Evolutionary conservation across 2,329 filamentous ascomycete species (phyloP).

Genomic region (Bipolaris victoriae): DNA sequence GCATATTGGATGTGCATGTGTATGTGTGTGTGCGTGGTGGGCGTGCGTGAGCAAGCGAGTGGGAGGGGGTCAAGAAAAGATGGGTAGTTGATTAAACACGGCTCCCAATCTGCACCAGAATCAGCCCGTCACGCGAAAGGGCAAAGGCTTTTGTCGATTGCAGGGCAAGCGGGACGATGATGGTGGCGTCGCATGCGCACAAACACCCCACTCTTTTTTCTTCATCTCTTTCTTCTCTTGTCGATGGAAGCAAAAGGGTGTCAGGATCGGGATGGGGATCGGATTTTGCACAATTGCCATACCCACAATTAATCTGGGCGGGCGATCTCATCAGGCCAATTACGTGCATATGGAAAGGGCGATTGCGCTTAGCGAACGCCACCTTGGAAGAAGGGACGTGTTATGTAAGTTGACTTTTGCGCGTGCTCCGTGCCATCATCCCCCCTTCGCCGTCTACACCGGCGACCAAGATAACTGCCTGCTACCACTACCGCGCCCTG

Average conservation of each 20-base stretch:
- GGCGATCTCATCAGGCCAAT: constrained; percentile 2
- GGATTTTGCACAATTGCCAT: constrained; percentile 8
- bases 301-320: constrained; percentile 8
- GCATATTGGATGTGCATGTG: background rate
- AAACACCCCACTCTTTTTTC: background rate
- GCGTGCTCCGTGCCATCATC: background rate
- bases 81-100: background rate
- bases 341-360: constrained; percentile 5
- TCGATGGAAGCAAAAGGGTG: background rate
- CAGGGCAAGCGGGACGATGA: no score
- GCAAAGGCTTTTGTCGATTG: no score
- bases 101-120: background rate
- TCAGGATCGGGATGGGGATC: background rate
- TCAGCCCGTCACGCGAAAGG: background rate
- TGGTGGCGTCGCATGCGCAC: background rate
- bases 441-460: no score
- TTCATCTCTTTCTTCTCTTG: background rate
- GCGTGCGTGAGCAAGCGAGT: background rate
- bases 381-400: constrained; percentile 5
- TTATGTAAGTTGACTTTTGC: background rate
- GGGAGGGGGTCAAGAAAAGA: background rate
- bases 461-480: background rate
- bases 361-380: constrained; percentile 5
- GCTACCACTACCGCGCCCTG: background rate
- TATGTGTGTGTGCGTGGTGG: background rate